A percentile compares a stretch with the other conserved stretches of the same genome.
Conservation (phyloP, 805 yeast species). For the Candida hungchunana region DNA sequence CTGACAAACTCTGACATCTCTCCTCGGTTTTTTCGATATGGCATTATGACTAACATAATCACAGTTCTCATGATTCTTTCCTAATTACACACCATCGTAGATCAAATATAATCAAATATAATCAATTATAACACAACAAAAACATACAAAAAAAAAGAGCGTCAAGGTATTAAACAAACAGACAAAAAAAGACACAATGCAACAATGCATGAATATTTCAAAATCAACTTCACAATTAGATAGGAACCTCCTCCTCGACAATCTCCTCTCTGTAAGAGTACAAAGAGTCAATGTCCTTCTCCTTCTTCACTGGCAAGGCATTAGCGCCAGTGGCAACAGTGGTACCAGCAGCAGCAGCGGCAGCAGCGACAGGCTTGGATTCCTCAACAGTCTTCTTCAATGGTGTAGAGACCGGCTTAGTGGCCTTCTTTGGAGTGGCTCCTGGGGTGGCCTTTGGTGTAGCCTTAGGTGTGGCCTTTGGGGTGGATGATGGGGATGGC, state of each 20-base stretch:
- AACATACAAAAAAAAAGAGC: too few relatives aligned
- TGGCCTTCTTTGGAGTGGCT: constrained; percentile 7
- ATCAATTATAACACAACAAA: too few relatives aligned
- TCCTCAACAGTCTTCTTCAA: constrained; percentile 1
- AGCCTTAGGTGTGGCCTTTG: constrained; percentile 5
- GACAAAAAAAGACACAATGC: too few relatives aligned
- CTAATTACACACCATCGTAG: too few relatives aligned
- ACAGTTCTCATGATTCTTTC: too few relatives aligned
- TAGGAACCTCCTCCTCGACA: constrained; percentile 17
- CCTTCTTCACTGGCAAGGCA: constrained; percentile 3
- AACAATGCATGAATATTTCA: too few relatives aligned
- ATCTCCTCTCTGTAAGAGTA: constrained; percentile 24
- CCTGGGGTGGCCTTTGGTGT: constrained; percentile 5
- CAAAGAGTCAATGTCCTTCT: constrained; percentile 14
- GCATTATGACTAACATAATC: too few relatives aligned
- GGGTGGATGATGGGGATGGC: too few relatives aligned
- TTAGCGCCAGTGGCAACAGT: constrained; percentile 6
- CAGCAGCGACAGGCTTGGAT: constrained; percentile 4
- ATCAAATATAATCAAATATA: too few relatives aligned
- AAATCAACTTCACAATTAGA: constrained; percentile 4
- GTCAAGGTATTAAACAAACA: too few relatives aligned
- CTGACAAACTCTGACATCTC: too few relatives aligned
- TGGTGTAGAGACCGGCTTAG: background rate
- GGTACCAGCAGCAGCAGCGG: constrained; percentile 7
- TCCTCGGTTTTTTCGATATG: too few relatives aligned